Percentiles rank a stretch among this genome's conserved stretches.
These are phyloP conservation scores for Fraxinus dipetala DNA, from an alignment of 305 asterid species.

Conservation along the genomic window DNA sequence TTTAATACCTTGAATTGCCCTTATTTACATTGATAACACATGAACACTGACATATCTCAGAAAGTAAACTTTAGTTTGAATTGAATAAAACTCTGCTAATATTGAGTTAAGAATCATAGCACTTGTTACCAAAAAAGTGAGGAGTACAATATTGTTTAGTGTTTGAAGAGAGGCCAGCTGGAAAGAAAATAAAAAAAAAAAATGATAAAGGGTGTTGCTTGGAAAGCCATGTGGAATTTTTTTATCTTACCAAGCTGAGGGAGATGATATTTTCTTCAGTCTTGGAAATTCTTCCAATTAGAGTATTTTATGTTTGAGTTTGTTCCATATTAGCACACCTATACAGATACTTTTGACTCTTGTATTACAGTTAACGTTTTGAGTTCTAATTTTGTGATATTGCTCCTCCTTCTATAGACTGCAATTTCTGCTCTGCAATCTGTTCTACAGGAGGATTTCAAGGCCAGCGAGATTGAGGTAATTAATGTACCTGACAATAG, in stretches of 20 bases:
- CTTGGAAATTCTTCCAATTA: neutral
- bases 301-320: neutral
- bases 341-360: neutral
- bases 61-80: neutral
- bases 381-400: conserved; percentile 18
- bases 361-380: neutral
- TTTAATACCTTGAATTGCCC: neutral
- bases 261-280: neutral
- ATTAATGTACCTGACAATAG: neutral
- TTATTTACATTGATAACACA: neutral
- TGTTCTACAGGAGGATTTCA: conserved; percentile 96
- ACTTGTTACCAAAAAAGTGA: neutral
- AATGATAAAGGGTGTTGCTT: neutral
- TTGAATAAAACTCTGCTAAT: neutral
- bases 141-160: neutral
- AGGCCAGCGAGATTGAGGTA: conserved; percentile 99
- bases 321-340: neutral
- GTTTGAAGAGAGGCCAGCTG: neutral
- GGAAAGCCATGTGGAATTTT: neutral
- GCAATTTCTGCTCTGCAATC: conserved; percentile 94
- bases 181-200: neutral
- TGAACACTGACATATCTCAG: neutral
- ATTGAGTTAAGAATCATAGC: neutral
- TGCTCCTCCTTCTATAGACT: conserved; percentile 46
- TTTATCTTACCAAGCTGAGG: neutral